Base-by-base conservation (phyloP, 140 eudicot species). In the Cichorium intybus region DNA sequence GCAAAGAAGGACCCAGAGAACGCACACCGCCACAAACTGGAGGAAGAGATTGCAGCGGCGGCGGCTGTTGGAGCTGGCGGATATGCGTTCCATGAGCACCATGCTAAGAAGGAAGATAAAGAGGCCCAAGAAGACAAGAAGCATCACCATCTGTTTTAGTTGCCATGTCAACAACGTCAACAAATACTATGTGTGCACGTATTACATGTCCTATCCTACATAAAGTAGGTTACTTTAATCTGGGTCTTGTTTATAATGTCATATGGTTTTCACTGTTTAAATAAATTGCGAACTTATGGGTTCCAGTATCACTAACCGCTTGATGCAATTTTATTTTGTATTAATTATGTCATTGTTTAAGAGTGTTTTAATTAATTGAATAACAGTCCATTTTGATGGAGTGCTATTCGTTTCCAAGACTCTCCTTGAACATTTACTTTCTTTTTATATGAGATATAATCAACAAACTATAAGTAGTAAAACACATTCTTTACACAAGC, bases 11-110 rank as follows among this genome's bases (percentile, higher is more conserved):
- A 83, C 23, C 78, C 82, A 1, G 89, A 83, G 71, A 69, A 83
- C 26, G 68, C 73, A 5, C 89, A 76, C 72, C 74, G 63, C 69
- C 89, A 79, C 84, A 75, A 72, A 60, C 46, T 76, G 49, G 90
- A 80, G 74, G 90, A 77, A 57, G 84, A 83, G 59, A 64, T 80
- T 2, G 83, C 81, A 33, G 85, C 83, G 3, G 74, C 78, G 0
- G 83, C 28, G 6, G 82, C 80, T 0, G 80, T 83, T 9, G 89
- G 82, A 24, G 48, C 89, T 9, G 89, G 83, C 1, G 89, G 89
- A 8, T 79, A 66, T 51, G 80, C 74, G 0, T 83, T 83, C 74
- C 83, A 83, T 47, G 89, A 83, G 78, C 79, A 70, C 27, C 88
- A 78, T 45, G 74, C 71, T 66, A 78, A 67, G 62, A 75, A 82